Evolutionary conservation across 345 rosid genomes (phyloP).

Genomic region (Eucalyptus cladocalyx): DNA sequence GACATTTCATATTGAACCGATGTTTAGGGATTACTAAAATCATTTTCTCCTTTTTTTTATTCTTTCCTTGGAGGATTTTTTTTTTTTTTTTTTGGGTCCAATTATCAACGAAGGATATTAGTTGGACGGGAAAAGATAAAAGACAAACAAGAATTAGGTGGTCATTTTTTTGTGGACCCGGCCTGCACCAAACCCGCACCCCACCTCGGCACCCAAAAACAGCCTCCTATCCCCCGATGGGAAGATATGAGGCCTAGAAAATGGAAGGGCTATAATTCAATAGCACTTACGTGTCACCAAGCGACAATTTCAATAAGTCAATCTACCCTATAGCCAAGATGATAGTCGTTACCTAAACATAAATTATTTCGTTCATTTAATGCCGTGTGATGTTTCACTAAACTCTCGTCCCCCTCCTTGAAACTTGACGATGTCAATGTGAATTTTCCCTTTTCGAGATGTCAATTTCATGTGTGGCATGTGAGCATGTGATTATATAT

Average conservation of each 20-base stretch:
- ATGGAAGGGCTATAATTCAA: background rate
- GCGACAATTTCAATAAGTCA: background rate
- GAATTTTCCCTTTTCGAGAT: background rate
- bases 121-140: background rate
- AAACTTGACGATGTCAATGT: background rate
- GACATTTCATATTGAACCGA: background rate
- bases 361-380: background rate
- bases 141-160: background rate
- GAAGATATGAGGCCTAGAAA: background rate
- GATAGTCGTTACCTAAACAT: background rate
- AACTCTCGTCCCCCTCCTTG: background rate
- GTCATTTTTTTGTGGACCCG: background rate
- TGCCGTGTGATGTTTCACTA: background rate
- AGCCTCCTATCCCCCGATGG: accelerated
- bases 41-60: background rate
- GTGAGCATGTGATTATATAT: background rate
- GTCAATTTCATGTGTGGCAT: background rate
- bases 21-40: background rate
- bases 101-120: background rate
- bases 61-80: background rate
- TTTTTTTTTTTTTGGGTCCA: background rate
- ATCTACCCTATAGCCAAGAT: background rate
- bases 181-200: too few species aligned
- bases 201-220: too few species aligned
- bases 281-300: background rate